These are phyloP conservation scores for Mimosa pudica DNA, from an alignment of 306 rosid genomes.

Conservation along the genomic window DNA sequence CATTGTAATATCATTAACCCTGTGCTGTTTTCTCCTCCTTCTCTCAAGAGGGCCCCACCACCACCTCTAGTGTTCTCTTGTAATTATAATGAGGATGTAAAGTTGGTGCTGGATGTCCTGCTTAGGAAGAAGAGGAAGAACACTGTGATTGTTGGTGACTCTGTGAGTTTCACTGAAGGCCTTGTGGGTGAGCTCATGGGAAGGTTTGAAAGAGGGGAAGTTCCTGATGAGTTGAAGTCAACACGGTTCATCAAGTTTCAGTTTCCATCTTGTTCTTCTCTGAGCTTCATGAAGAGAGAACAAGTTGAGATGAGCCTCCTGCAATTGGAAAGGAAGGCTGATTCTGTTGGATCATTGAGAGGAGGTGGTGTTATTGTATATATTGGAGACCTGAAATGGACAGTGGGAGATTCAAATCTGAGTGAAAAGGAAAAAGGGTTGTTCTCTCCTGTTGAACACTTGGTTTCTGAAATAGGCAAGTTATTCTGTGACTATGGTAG, in stretches of 20 bases:
- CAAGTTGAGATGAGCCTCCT: constrained; percentile 61
- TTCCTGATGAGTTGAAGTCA: constrained; percentile 66
- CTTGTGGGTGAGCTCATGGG: constrained; percentile 62
- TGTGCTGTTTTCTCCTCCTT: constrained; percentile 54
- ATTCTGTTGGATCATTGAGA: constrained; percentile 38
- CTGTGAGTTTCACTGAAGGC: constrained; percentile 57
- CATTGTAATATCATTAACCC: constrained; percentile 33
- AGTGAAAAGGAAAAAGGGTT: constrained; percentile 33
- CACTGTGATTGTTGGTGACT: constrained; percentile 81
- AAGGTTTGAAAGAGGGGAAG: constrained; percentile 67
- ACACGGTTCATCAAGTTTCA: constrained; percentile 58
- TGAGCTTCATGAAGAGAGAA: constrained; percentile 69
- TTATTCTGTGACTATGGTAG: constrained; percentile 44
- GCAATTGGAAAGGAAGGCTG: constrained; percentile 62
- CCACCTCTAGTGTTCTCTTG: constrained; percentile 21
- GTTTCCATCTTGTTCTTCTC: constrained; percentile 42
- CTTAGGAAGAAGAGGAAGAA: constrained; percentile 67
- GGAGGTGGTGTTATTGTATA: constrained; percentile 54
- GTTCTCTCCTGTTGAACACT: constrained; percentile 51
- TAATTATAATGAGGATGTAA: constrained; percentile 63
- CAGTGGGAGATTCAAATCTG: constrained; percentile 38
- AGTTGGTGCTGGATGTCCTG: constrained; percentile 62
- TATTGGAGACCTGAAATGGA: constrained; percentile 84
- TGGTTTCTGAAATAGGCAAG: constrained; percentile 69
- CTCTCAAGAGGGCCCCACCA: constrained; percentile 52